These are phyloP conservation scores for Candida odintsovae DNA, from an alignment of 805 yeast species.

Conservation along the genomic window DNA sequence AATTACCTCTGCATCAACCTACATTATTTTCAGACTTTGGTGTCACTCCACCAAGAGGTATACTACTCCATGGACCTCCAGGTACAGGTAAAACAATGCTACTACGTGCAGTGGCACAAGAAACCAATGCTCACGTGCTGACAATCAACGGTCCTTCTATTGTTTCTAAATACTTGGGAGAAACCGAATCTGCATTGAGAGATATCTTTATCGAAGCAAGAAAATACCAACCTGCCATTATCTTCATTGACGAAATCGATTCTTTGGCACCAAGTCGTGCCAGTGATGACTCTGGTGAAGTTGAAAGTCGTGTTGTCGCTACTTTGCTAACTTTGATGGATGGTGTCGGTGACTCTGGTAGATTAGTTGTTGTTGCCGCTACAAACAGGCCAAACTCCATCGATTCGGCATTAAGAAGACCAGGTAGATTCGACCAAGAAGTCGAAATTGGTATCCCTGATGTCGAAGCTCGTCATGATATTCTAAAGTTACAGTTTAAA, in stretches of 20 bases:
- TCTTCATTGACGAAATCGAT: slow-evolving; percentile 91
- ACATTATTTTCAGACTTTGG: slow-evolving; percentile 74
- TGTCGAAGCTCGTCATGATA: slow-evolving; percentile 68
- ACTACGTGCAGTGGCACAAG: slow-evolving; percentile 74
- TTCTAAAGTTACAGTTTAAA: slow-evolving; percentile 55
- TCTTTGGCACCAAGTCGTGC: slow-evolving; percentile 82
- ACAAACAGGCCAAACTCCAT: slow-evolving; percentile 66
- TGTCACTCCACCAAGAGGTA: slow-evolving; percentile 90
- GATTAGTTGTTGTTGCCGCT: slow-evolving; percentile 66
- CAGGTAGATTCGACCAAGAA: slow-evolving; percentile 87
- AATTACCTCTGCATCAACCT: slow-evolving; percentile 77
- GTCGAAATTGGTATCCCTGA: slow-evolving; percentile 92
- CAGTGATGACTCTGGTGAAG: slow-evolving; percentile 83
- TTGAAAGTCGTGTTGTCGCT: slow-evolving; percentile 86
- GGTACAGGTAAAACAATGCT: slow-evolving; percentile 96
- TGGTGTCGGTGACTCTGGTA: slow-evolving; percentile 59
- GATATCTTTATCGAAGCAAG: slow-evolving; percentile 80
- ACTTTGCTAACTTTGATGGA: slow-evolving; percentile 81
- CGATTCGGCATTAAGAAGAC: slow-evolving; percentile 72
- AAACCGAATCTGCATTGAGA: slow-evolving; percentile 82
- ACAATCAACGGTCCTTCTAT: slow-evolving; percentile 88
- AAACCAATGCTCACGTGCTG: slow-evolving; percentile 74
- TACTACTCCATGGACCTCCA: slow-evolving; percentile 92
- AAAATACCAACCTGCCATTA: slow-evolving; percentile 78
- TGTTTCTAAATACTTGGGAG: slow-evolving; percentile 90